Evolutionary conservation across 192 early-diverging fungal species (phyloP).

Genomic region (Pilaira anomala): DNA sequence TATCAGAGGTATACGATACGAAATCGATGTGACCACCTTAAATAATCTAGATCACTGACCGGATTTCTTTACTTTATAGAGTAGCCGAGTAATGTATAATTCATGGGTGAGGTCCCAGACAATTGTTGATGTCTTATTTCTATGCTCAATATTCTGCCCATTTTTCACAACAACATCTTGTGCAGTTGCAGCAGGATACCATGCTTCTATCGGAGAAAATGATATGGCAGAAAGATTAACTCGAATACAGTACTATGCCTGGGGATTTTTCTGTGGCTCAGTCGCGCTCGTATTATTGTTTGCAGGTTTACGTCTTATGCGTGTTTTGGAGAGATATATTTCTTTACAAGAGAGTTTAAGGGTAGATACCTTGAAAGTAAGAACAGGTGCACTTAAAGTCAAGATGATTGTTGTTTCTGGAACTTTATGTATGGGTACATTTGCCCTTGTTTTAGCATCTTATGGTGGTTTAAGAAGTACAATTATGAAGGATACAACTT

Average conservation of each 20-base stretch:
- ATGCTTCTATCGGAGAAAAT: neutral
- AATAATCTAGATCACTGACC: neutral
- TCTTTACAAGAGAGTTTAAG: neutral
- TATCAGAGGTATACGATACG: constrained; percentile 3
- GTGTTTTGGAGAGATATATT: neutral
- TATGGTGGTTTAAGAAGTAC: constrained; percentile 1
- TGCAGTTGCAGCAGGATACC: neutral
- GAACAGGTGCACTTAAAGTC: constrained; percentile 6
- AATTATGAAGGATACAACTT: neutral
- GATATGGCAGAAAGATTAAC: neutral
- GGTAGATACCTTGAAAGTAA: neutral
- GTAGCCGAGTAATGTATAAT: neutral
- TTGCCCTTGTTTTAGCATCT: neutral
- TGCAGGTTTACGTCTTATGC: constrained; percentile 6
- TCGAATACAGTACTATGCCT: neutral
- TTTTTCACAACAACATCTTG: neutral
- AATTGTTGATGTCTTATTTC: neutral
- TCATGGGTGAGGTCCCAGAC: constrained; percentile 5
- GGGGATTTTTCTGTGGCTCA: neutral
- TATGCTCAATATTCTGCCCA: neutral
- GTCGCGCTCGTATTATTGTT: neutral
- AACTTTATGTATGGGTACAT: neutral
- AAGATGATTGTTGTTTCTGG: constrained; percentile 4
- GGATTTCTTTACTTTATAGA: neutral
- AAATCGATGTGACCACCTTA: neutral